Percentiles rank a stretch among this genome's conserved stretches.
Conservation (phyloP, 257 asterid genomes). For the Solanum lignicaule region DNA sequence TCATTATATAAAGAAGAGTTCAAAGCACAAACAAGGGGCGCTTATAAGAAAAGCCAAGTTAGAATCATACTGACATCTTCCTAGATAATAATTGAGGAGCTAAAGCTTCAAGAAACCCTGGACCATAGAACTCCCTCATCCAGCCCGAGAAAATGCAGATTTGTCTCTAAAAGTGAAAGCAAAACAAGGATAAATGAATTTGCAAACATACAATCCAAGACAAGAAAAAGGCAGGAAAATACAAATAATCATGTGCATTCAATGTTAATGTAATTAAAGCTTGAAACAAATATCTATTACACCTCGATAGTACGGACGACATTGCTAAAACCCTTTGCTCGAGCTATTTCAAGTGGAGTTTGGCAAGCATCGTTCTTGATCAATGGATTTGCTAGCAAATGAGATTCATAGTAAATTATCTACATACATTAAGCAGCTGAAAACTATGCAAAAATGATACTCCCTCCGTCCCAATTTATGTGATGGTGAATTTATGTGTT, state of each 20-base stretch:
- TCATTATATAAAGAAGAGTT: neutral
- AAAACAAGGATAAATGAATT: neutral
- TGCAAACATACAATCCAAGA: neutral
- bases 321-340: constrained; percentile 60
- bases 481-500: neutral
- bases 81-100: constrained; percentile 78
- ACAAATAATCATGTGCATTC: neutral
- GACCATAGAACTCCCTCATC: constrained; percentile 73
- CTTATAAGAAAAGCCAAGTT: neutral
- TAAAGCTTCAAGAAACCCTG: constrained; percentile 60
- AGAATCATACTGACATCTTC: constrained; percentile 60
- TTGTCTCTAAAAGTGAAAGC: constrained; percentile 34
- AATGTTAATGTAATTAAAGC: neutral
- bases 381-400: constrained; percentile 62
- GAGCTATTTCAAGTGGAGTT: constrained; percentile 83
- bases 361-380: constrained; percentile 76
- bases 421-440: neutral
- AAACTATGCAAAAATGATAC: neutral
- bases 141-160: constrained; percentile 83
- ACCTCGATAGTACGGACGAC: constrained; percentile 92
- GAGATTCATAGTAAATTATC: neutral
- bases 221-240: neutral
- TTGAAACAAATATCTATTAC: neutral
- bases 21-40: neutral
- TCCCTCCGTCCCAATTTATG: neutral